These are phyloP conservation scores for Ceratobasidium sp. DNA, from an alignment of 1,284 basidiomycete species.

Conservation along the genomic window DNA sequence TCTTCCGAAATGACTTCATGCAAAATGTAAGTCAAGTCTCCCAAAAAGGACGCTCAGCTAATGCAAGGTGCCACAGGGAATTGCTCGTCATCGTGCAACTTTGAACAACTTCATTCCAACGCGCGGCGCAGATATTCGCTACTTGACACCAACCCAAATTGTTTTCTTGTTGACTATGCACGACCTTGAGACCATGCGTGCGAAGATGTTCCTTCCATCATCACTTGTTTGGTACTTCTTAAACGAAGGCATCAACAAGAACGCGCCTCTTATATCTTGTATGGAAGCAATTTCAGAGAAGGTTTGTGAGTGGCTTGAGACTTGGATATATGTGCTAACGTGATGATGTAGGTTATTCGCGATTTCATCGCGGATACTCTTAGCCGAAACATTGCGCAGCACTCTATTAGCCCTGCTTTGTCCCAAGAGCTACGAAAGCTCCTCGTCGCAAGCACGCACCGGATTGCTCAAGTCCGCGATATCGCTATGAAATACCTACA, in stretches of 20 bases:
- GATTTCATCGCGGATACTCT: conserved; percentile 72
- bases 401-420: conserved; percentile 78
- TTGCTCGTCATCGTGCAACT: conserved; percentile 70
- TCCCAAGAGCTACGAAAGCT: conserved; percentile 80
- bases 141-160: conserved; percentile 83
- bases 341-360: conserved; percentile 69
- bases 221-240: conserved; percentile 89
- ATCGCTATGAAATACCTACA: conserved; percentile 86
- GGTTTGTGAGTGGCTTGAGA: conserved; percentile 57
- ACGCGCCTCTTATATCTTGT: conserved; percentile 70
- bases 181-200: conserved; percentile 89
- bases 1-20: conserved; percentile 89
- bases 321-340: conserved; percentile 1
- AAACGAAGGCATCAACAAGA: conserved; percentile 86
- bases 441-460: conserved; percentile 84
- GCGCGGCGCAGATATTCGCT: conserved; percentile 77
- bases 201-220: conserved; percentile 81
- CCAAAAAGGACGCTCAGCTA: no score
- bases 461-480: conserved; percentile 82
- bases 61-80: conserved; percentile 60
- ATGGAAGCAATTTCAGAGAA: conserved; percentile 91
- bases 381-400: conserved; percentile 78
- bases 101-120: conserved; percentile 76
- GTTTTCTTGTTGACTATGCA: conserved; percentile 90
- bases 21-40: conserved; percentile 65